Evolutionary conservation across 2,329 filamentous ascomycete genomes (phyloP).

Genomic region (Monosporascus sp.): DNA sequence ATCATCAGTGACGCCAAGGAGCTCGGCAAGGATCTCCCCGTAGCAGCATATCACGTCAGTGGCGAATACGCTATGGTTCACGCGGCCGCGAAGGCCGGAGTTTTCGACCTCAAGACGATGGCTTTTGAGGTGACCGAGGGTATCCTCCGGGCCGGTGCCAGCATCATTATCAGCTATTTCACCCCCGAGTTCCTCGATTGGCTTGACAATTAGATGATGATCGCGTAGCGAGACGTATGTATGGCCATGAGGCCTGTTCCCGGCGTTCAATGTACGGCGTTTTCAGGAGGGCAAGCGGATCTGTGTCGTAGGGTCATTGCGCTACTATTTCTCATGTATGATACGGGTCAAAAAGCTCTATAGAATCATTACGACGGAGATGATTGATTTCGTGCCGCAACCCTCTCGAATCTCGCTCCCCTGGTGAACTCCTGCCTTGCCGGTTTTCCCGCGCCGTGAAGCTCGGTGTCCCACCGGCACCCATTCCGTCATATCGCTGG

Average conservation of each 20-base stretch:
- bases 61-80: constrained; percentile 99
- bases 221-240: background rate
- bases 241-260: background rate
- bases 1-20: constrained; percentile 98
- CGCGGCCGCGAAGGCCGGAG: constrained; percentile 88
- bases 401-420: too few species aligned
- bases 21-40: constrained; percentile 80
- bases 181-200: constrained; percentile 73
- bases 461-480: too few species aligned
- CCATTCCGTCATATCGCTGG: too few species aligned
- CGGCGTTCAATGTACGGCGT: background rate
- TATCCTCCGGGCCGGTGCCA: constrained; percentile 86
- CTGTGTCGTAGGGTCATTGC: background rate
- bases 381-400: too few species aligned
- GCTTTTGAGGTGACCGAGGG: constrained; percentile 92
- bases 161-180: constrained; percentile 92
- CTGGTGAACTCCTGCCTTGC: too few species aligned
- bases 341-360: too few species aligned
- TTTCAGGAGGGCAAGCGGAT: background rate
- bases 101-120: constrained; percentile 93
- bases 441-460: too few species aligned
- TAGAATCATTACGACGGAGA: too few species aligned
- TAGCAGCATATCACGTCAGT: constrained; percentile 95
- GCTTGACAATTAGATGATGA: constrained; percentile 44
- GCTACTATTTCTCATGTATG: too few species aligned